Evolutionary conservation across 1,139 yeast species (phyloP), one percentile per base, ranked within the genome.

Genomic region (Fermentozyma sake): DNA sequence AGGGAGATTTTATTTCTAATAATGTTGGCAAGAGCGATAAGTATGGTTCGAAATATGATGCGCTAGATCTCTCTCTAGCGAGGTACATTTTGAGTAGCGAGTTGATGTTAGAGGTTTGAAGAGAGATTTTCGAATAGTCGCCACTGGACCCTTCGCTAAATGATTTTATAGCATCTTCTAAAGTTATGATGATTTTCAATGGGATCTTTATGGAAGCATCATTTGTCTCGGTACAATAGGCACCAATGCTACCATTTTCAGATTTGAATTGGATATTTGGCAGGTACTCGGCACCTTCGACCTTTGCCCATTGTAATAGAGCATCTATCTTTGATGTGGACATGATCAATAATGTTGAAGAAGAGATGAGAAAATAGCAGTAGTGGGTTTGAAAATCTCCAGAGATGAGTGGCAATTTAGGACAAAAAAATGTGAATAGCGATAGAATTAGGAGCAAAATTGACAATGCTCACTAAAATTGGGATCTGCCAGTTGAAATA

Each of bases 21-120:
- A 71, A 58, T 2, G 48, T 37, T 0, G 95, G 95, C 14, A 86
- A 61, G n/a, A 69, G 49, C 15, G 61, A 51, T 18, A 85, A 47
- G 45, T 84, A 87, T 0, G 79, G 73, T 24, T 47, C 32, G 42
- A 46, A 68, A 31, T 52, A 54, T 4, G 61, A 52, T 4, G 24
- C 18, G 3, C 35, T 14, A 7, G 48, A 34, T 30, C 64, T 43
- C 32, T 50, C 67, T 24, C 52, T 52, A 9, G 77, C 66, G 33
- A 78, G 48, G 28, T 58, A 65, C 9, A 79, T 45, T 41, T 76
- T 73, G 7, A 72, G 54, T 9, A 72, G 45, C 0, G 68, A 51
- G 43, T 72, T 76, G 23, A 61, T 52, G 38, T 59, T 61, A 4
- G 37, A 28, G n/a, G n/a, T n/a, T n/a, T n/a, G n/a, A n/a, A n/a